Evolutionary conservation across 768 basidiomycete genomes (phyloP), one percentile per base, ranked within the genome.

Genomic region (Naganishia friedmannii): DNA sequence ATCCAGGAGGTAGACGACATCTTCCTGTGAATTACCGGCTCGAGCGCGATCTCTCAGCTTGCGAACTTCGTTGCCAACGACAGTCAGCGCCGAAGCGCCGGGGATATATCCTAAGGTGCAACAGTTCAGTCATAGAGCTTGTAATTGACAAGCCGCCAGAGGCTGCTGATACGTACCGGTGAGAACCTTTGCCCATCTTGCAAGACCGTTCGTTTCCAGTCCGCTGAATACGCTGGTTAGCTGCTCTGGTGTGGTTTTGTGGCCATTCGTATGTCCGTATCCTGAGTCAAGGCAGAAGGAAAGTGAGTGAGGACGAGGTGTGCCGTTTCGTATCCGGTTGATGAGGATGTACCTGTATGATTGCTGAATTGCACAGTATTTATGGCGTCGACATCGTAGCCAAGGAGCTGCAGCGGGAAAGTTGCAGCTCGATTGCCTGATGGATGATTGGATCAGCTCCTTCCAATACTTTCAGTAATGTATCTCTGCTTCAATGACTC

Each of bases 321-420:
- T 23, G 6, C n/a, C 21, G n/a, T 51, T 26, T 21, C 3, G 48
- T 12, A 3, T 51, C 48, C n/a, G 13, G 29, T 29, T 46, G 17
- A 31, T 31, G 28, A 2, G 4, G 23, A 75, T 84, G 67, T 67
- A 90, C 92, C 93, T 7, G 92, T 85, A 79, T 99, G 95, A 74
- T 98, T 99, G 9, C 91, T 91, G 79, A 90, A 97, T 76, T 96
- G 90, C 45, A 97, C 94, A 0, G 92, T 92, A 77, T 93, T 94
- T 26, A 95, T 86, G 67, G 89, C 92, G 84, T 99, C 96, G 54
- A 98, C 94, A 74, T 99, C 93, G 81, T 89, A 98, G 13, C 93
- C 95, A 54, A 98, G 86, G 71, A 83, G 76, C 69, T 85, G 83
- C 9, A 84, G 76, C 9, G 83, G 83, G 73, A 84, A 84, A 85